Conservation (phyloP, 1,284 basidiomycete species). For the Porodaedalea pini region DNA sequence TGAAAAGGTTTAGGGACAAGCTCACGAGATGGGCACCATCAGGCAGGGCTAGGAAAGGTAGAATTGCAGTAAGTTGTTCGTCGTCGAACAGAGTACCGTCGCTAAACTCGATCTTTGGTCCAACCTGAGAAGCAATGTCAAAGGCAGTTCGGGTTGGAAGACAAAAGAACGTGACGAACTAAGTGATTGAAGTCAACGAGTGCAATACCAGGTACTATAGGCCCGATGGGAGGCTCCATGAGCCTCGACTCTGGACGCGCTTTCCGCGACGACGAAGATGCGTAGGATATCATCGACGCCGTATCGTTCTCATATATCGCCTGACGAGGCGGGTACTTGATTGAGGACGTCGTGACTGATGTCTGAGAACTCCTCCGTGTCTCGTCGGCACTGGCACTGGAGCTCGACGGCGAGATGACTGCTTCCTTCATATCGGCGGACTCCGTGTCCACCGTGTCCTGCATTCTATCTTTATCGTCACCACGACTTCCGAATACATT, state of each 20-base stretch:
- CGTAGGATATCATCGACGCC: conserved; percentile 58
- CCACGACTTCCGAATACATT: conserved; percentile 22
- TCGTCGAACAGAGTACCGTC: conserved; percentile 71
- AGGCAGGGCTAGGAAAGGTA: conserved; percentile 96
- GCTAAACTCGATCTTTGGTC: conserved; percentile 85
- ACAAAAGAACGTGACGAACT: conserved; percentile 40
- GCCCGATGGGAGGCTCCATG: conserved; percentile 52
- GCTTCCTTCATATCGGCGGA: neutral
- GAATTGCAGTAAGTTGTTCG: conserved; percentile 74
- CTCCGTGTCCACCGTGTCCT: neutral
- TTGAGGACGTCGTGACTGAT: conserved; percentile 24
- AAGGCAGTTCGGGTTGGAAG: conserved; percentile 15
- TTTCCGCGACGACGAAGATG: conserved; percentile 67
- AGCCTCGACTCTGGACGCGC: conserved; percentile 73
- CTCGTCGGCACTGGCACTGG: conserved; percentile 8
- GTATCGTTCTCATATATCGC: conserved; percentile 45
- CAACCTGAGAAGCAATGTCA: conserved; percentile 53
- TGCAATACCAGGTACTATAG: conserved; percentile 77
- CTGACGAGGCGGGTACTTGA: conserved; percentile 56
- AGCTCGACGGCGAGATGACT: conserved; percentile 15
- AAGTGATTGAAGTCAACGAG: conserved; percentile 90
- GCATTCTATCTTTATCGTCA: neutral
- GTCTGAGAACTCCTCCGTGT: conserved; percentile 17
- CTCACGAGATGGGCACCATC: conserved; percentile 91
- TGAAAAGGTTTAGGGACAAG: conserved; percentile 6